Evolutionary conservation across 2,329 filamentous ascomycete genomes (phyloP), one percentile per base, ranked within the genome.

Genomic region (Epichloe glyceriae): DNA sequence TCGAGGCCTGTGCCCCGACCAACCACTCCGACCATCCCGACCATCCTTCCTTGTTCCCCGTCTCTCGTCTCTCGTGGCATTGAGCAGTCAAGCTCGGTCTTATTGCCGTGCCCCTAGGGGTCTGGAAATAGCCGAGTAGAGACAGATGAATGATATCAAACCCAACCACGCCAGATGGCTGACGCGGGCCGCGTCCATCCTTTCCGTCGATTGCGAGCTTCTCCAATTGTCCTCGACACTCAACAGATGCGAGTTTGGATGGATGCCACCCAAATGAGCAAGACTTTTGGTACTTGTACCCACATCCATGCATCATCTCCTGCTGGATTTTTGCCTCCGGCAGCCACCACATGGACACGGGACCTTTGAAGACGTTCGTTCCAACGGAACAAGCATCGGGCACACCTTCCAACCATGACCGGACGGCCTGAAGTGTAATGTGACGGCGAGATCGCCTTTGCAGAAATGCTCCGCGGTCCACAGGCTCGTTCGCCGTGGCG

Each of bases 1-100:
- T 51, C 52, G 54, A 54, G 55, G 55, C 49, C 40, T 46, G 41
- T 46, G 49, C 35, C 42, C 47, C 37, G 37, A 47, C 53, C 49
- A 47, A 51, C 54, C 45, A 42, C 51, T 46, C 40, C 52, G 50
- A 47, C 49, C 37, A 37, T 19, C 20, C 17, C 35, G 33, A 35
- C 33, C 14, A 37, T 35, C 10, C 12, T 37, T n/a, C 43, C 14
- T 33, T 11, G 35, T 5, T 38, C 8, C 8, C 26, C 26, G 26
- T 30, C 3, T 30, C 8, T 41, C 26, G 26, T 30, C 3, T 30
- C 8, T 41, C 39, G 39, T 22, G 40, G 17, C 40, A 42, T 42
- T 5, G 19, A 42, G 17, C 17, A 42, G 26, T 30, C 26, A 30
- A 30, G 3, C 26, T 30, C 26, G 22, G 26, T 30, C 26, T 30